Evolutionary conservation across 2,329 filamentous ascomycete species (phyloP).

Genomic region (Pseudocercospora pini-densiflorae): DNA sequence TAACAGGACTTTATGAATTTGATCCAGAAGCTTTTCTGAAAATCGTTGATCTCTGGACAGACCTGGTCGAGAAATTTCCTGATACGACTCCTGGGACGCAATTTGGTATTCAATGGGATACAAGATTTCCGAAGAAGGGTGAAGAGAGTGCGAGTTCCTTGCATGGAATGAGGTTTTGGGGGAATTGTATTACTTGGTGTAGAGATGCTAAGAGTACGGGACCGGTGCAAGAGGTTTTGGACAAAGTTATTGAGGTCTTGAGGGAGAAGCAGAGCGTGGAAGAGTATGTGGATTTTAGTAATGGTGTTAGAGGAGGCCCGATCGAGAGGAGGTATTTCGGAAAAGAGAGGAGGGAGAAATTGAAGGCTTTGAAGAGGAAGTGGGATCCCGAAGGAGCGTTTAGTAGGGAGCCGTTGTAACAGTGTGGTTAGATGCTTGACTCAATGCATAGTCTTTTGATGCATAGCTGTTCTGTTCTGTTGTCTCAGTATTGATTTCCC

Average conservation of each 20-base stretch:
- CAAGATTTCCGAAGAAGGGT: neutral
- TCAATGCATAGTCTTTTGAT: no score
- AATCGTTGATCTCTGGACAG: slow-evolving; percentile 6
- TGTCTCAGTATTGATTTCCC: no score
- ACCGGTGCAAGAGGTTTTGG: neutral
- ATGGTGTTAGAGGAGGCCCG: neutral
- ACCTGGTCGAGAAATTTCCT: slow-evolving; percentile 3
- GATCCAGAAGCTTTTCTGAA: neutral
- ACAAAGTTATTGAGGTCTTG: neutral
- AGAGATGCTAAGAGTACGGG: neutral
- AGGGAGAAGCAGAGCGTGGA: neutral
- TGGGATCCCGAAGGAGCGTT: neutral
- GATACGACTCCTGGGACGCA: neutral
- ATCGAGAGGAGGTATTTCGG: neutral
- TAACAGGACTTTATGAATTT: slow-evolving; percentile 33
- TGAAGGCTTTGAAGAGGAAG: neutral
- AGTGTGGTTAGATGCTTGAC: no score
- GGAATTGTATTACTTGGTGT: neutral
- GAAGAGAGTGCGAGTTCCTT: neutral
- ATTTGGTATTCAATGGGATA: slow-evolving; percentile 20
- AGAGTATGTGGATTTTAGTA: neutral
- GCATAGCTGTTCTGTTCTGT: no score
- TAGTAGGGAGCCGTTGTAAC: neutral
- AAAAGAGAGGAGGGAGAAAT: neutral
- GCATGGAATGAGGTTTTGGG: neutral